A percentile compares a stretch with the other conserved stretches of the same genome.
These are phyloP conservation scores for Colletotrichum abscissum DNA, from an alignment of 2,329 filamentous ascomycete species.

Conservation along the genomic window DNA sequence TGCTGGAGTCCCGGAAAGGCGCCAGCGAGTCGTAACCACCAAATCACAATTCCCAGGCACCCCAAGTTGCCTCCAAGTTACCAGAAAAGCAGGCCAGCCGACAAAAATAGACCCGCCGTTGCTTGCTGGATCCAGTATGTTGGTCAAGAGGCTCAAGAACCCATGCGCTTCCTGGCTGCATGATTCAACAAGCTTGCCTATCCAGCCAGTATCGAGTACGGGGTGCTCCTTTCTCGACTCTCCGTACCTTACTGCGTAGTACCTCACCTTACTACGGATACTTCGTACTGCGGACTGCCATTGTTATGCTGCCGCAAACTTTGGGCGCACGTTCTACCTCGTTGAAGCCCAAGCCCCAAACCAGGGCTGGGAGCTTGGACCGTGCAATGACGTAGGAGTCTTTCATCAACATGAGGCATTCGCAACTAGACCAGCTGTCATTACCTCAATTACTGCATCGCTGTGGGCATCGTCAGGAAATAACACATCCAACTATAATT, in stretches of 20 bases:
- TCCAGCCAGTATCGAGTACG: not conserved
- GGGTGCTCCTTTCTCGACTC: not conserved
- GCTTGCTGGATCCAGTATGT: not conserved
- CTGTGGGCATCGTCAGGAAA: not conserved
- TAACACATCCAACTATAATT: not conserved
- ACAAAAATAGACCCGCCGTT: not conserved
- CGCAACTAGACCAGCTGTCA: not conserved
- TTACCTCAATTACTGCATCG: not conserved
- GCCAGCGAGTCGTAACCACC: too few relatives aligned
- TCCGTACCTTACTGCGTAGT: not conserved
- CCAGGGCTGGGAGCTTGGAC: slow-evolving; percentile 22
- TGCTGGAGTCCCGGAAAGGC: not conserved
- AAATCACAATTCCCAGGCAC: too few relatives aligned
- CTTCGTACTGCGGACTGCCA: not conserved
- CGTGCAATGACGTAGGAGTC: slow-evolving; percentile 24
- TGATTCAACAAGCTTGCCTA: not conserved
- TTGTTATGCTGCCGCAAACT: slow-evolving; percentile 24
- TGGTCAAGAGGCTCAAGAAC: slow-evolving; percentile 10
- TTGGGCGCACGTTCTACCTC: slow-evolving; percentile 26
- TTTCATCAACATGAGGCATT: not conserved
- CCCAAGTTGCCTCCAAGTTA: too few relatives aligned
- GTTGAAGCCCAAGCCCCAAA: slow-evolving; percentile 34
- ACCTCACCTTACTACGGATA: too few relatives aligned
- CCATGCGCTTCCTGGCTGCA: slow-evolving; percentile 17
- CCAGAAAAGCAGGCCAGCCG: not conserved